Evolutionary conservation across 2,329 filamentous ascomycete species (phyloP).

Genomic region (Scytalidium lignicola): DNA sequence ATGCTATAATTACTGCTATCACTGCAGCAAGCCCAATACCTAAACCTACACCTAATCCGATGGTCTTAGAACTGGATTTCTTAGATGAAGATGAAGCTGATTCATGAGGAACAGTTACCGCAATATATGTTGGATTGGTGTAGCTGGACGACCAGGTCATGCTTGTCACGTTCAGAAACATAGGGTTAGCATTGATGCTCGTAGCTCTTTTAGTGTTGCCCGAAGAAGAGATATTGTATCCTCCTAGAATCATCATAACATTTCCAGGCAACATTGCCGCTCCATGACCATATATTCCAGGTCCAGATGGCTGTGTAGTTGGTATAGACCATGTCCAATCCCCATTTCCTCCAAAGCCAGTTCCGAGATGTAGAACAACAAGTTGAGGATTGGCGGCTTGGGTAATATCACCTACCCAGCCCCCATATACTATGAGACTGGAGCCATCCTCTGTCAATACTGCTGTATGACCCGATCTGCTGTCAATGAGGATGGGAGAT

Average conservation of each 20-base stretch:
- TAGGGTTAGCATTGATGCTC: conserved; percentile 19
- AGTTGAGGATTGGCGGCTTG: conserved; percentile 79
- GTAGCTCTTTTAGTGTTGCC: conserved; percentile 30
- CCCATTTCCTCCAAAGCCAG: conserved; percentile 65
- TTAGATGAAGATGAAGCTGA: conserved; percentile 18
- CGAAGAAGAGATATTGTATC: conserved; percentile 43
- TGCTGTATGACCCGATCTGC: conserved; percentile 83
- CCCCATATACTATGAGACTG: conserved; percentile 75
- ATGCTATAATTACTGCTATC: conserved; percentile 40
- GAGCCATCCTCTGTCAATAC: conserved; percentile 74
- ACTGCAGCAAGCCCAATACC: conserved; percentile 56
- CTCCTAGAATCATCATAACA: conserved; percentile 63
- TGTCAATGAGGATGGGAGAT: conserved; percentile 43
- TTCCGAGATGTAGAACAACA: conserved; percentile 68
- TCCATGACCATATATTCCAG: conserved; percentile 57
- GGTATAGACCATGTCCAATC: conserved; percentile 70
- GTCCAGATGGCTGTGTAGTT: conserved; percentile 33
- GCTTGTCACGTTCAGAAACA: conserved; percentile 59
- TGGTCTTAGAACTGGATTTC: conserved; percentile 33
- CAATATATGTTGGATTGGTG: conserved; percentile 35
- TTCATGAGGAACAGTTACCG: conserved; percentile 17
- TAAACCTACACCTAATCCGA: conserved; percentile 60
- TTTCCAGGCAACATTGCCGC: conserved; percentile 60
- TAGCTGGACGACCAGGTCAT: conserved; percentile 54
- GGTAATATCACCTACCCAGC: conserved; percentile 81